Conservation (phyloP, 371 early-diverging fungal genomes). For the Haplosporangium sp. region DNA sequence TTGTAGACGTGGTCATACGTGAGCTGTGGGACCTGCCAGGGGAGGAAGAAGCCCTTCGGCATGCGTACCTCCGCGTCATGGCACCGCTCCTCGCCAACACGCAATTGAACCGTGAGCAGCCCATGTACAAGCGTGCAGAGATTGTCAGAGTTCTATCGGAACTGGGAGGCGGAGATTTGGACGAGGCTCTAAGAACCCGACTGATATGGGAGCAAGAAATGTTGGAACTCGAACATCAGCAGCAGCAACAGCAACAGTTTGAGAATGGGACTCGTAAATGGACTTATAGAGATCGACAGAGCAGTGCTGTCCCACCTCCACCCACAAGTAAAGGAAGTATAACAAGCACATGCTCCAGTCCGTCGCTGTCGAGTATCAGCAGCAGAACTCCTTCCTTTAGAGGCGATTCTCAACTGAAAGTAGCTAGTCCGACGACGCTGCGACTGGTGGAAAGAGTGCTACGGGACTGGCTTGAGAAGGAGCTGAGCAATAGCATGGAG, state of each 20-base stretch:
- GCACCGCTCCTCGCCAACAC: slow-evolving; percentile 77
- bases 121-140: slow-evolving; percentile 65
- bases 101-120: slow-evolving; percentile 55
- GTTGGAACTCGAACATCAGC: slow-evolving; percentile 13
- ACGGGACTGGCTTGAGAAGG: slow-evolving; percentile 60
- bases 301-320: neutral
- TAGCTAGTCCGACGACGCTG: slow-evolving; percentile 42
- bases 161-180: slow-evolving; percentile 32
- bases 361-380: slow-evolving; percentile 16
- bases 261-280: neutral
- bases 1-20: slow-evolving; percentile 85
- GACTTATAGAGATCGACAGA: neutral
- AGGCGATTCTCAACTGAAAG: slow-evolving; percentile 6
- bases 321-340: neutral
- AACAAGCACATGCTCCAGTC: neutral
- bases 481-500: too few relatives aligned
- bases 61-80: slow-evolving; percentile 80
- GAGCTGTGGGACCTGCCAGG: slow-evolving; percentile 81
- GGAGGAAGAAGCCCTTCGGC: slow-evolving; percentile 78
- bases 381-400: slow-evolving; percentile 9
- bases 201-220: slow-evolving; percentile 44
- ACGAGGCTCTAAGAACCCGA: slow-evolving; percentile 13
- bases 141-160: slow-evolving; percentile 58
- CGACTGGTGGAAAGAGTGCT: slow-evolving; percentile 60
- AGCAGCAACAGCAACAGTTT: slow-evolving; percentile 2